A percentile compares a stretch with the other conserved stretches of the same genome.
Conservation (phyloP, 2,329 filamentous ascomycete genomes). For the Colletotrichum salicis region DNA sequence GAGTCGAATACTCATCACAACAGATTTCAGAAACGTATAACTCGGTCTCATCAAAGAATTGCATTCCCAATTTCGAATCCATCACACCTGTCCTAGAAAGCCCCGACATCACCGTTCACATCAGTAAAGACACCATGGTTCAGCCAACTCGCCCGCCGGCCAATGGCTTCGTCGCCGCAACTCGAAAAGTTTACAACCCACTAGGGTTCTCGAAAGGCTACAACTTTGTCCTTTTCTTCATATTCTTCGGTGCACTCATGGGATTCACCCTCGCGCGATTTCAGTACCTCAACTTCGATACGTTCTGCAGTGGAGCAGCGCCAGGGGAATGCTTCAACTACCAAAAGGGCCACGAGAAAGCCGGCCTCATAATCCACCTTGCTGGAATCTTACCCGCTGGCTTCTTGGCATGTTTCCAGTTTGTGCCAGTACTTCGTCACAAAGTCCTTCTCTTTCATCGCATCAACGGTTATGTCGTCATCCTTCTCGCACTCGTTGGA, state of each 20-base stretch:
- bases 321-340: conserved; percentile 52
- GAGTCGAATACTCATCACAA: neutral
- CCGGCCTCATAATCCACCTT: conserved; percentile 60
- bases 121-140: conserved; percentile 2
- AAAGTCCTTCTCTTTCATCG: conserved; percentile 65
- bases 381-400: conserved; percentile 55
- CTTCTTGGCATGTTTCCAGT: conserved; percentile 58
- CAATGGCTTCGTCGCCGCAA: conserved; percentile 38
- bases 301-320: conserved; percentile 40
- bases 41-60: neutral
- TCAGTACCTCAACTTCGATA: conserved; percentile 54
- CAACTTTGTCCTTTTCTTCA: conserved; percentile 66
- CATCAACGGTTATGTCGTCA: conserved; percentile 66
- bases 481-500: conserved; percentile 57
- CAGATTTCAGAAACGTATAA: too few relatives aligned
- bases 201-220: conserved; percentile 67
- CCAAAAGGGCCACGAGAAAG: conserved; percentile 42
- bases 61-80: neutral
- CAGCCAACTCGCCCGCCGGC: conserved; percentile 23
- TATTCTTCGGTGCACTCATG: conserved; percentile 57
- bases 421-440: conserved; percentile 59
- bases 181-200: conserved; percentile 50
- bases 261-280: conserved; percentile 61
- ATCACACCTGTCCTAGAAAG: neutral
- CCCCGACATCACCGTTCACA: too few relatives aligned